Conservation (phyloP, 768 basidiomycete genomes). For the Rhodotorula kratochvilovae region DNA sequence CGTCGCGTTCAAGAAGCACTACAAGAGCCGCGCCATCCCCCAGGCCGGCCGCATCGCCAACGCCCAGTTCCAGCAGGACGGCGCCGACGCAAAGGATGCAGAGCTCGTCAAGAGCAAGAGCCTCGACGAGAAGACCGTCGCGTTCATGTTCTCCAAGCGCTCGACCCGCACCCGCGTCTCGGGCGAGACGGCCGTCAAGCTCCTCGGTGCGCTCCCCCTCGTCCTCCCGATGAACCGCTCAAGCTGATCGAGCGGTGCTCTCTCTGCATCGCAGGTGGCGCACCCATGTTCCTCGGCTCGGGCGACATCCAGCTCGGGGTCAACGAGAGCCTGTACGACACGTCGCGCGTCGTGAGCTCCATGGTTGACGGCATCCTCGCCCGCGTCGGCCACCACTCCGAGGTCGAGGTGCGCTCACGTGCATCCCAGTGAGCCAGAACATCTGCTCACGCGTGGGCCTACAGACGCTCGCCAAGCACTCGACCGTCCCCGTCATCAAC, state of each 20-base stretch:
- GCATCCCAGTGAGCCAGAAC: conserved; percentile 2
- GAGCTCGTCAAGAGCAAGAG: conserved; percentile 20
- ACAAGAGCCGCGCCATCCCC: conserved; percentile 37
- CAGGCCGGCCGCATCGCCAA: conserved; percentile 18
- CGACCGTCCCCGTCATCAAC: conserved; percentile 89
- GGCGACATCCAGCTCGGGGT: conserved; percentile 95
- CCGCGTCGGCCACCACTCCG: conserved; percentile 83
- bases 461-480: conserved; percentile 83
- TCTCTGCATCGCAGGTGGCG: conserved; percentile 52
- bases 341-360: conserved; percentile 78
- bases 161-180: conserved; percentile 86
- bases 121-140: conserved; percentile 66
- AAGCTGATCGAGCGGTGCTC: neutral
- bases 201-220: conserved; percentile 59
- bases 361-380: conserved; percentile 98
- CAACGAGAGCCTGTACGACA: conserved; percentile 80
- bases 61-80: conserved; percentile 40
- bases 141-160: conserved; percentile 85
- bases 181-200: conserved; percentile 70
- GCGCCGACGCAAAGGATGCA: neutral
- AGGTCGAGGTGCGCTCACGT: conserved; percentile 68
- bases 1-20: conserved; percentile 48
- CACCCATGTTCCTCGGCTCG: conserved; percentile 78
- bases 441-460: neutral
- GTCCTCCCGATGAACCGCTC: neutral